Base-by-base conservation (phyloP, 202 grass and related monocot genomes). In the Setaria italica region DNA sequence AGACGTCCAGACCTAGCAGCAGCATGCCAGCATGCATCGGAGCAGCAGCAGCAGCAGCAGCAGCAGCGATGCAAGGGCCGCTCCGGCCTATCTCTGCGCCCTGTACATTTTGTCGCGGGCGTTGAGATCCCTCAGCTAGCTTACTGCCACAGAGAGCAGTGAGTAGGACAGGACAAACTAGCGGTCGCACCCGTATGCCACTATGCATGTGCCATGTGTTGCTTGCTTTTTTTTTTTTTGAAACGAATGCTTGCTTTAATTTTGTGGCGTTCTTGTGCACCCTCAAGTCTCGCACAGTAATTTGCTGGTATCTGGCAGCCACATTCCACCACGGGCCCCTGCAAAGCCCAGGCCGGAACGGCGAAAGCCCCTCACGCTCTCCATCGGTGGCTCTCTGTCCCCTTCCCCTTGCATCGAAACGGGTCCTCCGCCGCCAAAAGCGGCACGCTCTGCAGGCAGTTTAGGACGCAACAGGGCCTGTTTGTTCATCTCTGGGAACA, bases 71-170 rank as follows among this genome's bases (percentile, higher is more conserved):
- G 43, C 43, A 46, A 46, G 33, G 9, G 33, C 56, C 56, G 4
- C 25, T 4, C 55, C 13, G 21, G 60, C 3, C 62, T 46, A 33
- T 80, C 67, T 14, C 21, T 39, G 39, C 13, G 56, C 51, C 47
- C 62, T 89, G 72, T 72, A 85, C 41, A 85, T 85, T 84, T 66
- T 84, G 86, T 71, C 41, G 48, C 67, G 29, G 80, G 55, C 65
- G 70, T 88, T 19, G 41, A 76, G 83, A 64, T 78, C 65, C 66
- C 75, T 77, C 65, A 47, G 57, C 67, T 2, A 5, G 39, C 39
- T 11, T 19, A 20, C 29, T 51, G 70, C 6, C 21, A 37, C 3
- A 0, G 43, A 60, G n/a, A n/a, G 19, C 51, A 11, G 34, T 55
- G 78, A 55, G 78, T 55, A 29, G 65, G 65, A 81, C 53, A 70